phyloP scores from a whole-genome alignment of 2,329 filamentous ascomycete species.

The Xylaria digitata region DNA sequence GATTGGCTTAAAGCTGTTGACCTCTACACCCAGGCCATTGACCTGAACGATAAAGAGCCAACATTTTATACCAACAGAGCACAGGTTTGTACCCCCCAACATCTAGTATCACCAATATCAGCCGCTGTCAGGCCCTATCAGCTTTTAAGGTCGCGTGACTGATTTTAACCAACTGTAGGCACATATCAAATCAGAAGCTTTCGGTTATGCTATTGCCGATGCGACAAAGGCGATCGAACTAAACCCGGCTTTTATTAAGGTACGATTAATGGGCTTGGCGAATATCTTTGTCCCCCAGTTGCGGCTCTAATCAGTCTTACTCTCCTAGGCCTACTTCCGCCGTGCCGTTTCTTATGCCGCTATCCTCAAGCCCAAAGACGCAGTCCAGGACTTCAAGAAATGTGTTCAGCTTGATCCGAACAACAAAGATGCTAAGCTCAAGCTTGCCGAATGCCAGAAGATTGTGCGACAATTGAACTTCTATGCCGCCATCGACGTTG shows the following conservation, averaged over 20 bases:
- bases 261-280: conserved; percentile 52
- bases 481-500: conserved; percentile 92
- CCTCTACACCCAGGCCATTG: conserved; percentile 88
- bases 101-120: conserved; percentile 25
- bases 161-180: conserved; percentile 66
- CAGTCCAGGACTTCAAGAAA: conserved; percentile 89
- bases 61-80: conserved; percentile 95
- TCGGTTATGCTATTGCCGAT: conserved; percentile 91
- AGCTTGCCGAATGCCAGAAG: conserved; percentile 93
- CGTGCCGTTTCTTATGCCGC: conserved; percentile 91
- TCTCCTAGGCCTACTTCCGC: conserved; percentile 85
- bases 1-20: conserved; percentile 87
- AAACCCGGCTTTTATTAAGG: conserved; percentile 89
- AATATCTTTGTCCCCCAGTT: background rate
- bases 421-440: conserved; percentile 91
- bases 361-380: conserved; percentile 88
- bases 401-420: conserved; percentile 87
- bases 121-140: background rate
- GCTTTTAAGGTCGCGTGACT: conserved; percentile 58
- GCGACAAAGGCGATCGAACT: conserved; percentile 91
- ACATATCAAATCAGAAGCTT: conserved; percentile 94
- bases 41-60: conserved; percentile 82
- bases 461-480: conserved; percentile 93
- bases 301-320: conserved; percentile 28
- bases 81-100: conserved; percentile 71